A percentile compares a stretch with the other conserved stretches of the same genome.
Conservation (phyloP, 2,329 filamentous ascomycete genomes). For the Colletotrichum eleusines region DNA sequence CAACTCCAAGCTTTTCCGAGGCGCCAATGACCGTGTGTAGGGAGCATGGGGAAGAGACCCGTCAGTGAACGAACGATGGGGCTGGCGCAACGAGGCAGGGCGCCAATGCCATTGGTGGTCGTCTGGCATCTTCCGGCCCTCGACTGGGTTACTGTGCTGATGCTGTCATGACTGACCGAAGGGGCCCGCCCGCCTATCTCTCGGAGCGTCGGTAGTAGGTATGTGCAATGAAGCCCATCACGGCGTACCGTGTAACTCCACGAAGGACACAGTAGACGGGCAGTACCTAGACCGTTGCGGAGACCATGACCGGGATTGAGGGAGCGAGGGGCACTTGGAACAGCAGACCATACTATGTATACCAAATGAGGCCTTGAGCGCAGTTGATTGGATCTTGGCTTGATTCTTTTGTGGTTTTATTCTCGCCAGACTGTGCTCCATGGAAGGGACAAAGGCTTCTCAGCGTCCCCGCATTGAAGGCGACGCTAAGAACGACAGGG, state of each 20-base stretch:
- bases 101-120: not conserved
- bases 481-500: not conserved
- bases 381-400: too few relatives aligned
- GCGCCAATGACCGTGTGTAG: not conserved
- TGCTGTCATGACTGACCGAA: too few relatives aligned
- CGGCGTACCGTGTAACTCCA: not conserved
- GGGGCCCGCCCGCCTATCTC: too few relatives aligned
- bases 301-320: not conserved
- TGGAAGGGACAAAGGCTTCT: not conserved
- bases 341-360: not conserved
- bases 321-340: not conserved
- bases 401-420: not conserved
- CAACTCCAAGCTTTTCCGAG: slow-evolving; percentile 16
- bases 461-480: slow-evolving; percentile 2
- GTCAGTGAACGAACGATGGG: slow-evolving; percentile 14
- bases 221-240: too few relatives aligned
- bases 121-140: too few relatives aligned
- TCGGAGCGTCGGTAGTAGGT: too few relatives aligned
- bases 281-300: slow-evolving; percentile 4
- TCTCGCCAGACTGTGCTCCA: not conserved
- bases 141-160: not conserved
- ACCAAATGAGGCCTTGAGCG: slow-evolving; percentile 4
- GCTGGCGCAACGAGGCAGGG: slow-evolving; percentile 23
- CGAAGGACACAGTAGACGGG: slow-evolving; percentile 3
- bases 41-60: not conserved